Conservation (phyloP, 164 flowering plant genomes). For the Kalanchoe fedtschenkoi region DNA sequence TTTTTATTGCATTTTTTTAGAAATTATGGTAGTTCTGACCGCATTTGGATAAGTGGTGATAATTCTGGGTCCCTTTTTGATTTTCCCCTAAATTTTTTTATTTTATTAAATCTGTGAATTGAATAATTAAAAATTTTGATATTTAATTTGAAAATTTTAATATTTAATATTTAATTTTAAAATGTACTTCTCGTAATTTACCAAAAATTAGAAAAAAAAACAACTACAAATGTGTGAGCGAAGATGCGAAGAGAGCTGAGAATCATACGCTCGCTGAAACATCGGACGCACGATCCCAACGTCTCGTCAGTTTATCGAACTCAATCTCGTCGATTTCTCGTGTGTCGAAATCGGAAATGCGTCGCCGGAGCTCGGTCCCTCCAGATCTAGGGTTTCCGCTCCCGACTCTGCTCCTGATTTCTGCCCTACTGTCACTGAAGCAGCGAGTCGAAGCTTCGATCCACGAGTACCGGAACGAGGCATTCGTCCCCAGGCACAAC, state of each 20-base stretch:
- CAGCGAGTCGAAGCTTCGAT: constrained; percentile 38
- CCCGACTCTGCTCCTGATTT: background rate
- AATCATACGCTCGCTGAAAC: background rate
- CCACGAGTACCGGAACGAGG: constrained; percentile 53
- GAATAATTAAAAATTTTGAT: no score
- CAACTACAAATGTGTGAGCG: no score
- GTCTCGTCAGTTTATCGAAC: background rate
- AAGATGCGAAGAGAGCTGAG: background rate
- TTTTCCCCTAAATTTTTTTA: no score
- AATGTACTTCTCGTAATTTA: no score
- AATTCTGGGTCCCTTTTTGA: no score
- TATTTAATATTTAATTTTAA: no score
- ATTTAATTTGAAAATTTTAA: no score
- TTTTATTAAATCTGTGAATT: no score
- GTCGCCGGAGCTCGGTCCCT: background rate
- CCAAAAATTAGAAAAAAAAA: no score
- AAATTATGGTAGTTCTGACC: no score
- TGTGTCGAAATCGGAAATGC: background rate
- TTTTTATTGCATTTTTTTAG: no score
- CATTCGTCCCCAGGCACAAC: constrained; percentile 42
- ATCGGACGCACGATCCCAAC: background rate
- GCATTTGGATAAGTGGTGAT: no score
- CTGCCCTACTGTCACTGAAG: background rate
- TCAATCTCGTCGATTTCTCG: constrained; percentile 3
- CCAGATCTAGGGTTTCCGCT: background rate